Base-by-base conservation (phyloP, 257 asterid genomes). In the Salvia splendens region DNA sequence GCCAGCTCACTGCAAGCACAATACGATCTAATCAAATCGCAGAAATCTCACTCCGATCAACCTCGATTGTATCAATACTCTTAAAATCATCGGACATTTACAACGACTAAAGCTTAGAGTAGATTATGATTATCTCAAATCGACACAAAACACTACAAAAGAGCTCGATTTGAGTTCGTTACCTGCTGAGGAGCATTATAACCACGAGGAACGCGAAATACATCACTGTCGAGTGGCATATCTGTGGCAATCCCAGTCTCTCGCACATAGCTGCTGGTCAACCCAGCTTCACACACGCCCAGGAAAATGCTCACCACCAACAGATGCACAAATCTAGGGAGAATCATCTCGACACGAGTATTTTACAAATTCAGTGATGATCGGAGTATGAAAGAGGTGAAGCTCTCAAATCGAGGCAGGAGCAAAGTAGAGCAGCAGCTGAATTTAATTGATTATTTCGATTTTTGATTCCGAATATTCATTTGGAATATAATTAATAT, bases 171-270 rank as follows among this genome's bases (percentile, higher is more conserved):
- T 36, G 32, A 58, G 16, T 38, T 10, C 1, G 0, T 3, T 30
- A 92, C 97, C 95, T 89, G 98, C 78, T 89, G 96, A 53, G 98
- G 98, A 41, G 95, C 95, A 80, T 92, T 92, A 68, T 83, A 78
- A 70, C 97, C 98, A 14, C 79, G 80, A 78, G 98, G 98, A n/a
- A 77, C 81, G 15, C 75, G 41, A 79, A 92, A 92, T 30, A 89
- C 98, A 65, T 89, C 98, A 49, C 94, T 85, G 8, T 87, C 84
- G 4, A 89, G 73, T 7, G 97, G 92, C 95, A 92, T 87, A 75
- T 89, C 97, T 0, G 66, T 48, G 16, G 79, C 75, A 52, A 79
- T 75, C 79, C 81, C 87, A 36, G 59, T 78, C 24, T 71, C 73
- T 65, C 98, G 85, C 38, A 81, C 79, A 53, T 86, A 92, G 63